A percentile compares a stretch with the other conserved stretches of the same genome.
Conservation (phyloP, 495 filamentous ascomycete species). For the Geopyxis carbonaria region DNA sequence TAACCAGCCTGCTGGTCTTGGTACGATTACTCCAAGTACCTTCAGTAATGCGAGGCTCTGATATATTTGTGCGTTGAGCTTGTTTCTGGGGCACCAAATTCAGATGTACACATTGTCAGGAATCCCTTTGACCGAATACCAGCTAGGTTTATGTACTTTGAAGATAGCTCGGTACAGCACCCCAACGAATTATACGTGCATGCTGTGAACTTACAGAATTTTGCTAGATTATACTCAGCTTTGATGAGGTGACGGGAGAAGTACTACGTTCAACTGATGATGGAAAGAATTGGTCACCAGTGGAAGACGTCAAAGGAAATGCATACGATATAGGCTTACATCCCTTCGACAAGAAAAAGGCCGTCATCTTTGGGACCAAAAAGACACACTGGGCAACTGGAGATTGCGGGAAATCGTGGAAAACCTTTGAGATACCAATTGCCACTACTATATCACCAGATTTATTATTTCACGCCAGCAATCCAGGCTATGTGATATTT, state of each 20-base stretch:
- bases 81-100: too few relatives aligned
- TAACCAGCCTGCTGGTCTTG: too few relatives aligned
- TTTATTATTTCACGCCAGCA: conserved; percentile 28
- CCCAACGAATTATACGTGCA: too few relatives aligned
- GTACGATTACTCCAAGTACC: too few relatives aligned
- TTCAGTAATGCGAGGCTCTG: too few relatives aligned
- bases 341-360: conserved; percentile 56
- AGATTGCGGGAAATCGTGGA: conserved; percentile 67
- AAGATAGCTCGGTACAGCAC: too few relatives aligned
- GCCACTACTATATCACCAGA: conserved; percentile 28
- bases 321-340: conserved; percentile 48
- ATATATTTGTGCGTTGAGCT: too few relatives aligned
- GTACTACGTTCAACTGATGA: conserved; percentile 61
- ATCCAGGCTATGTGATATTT: conserved; percentile 41
- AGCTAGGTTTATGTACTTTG: too few relatives aligned
- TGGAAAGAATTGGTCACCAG: conserved; percentile 51
- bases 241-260: conserved; percentile 25
- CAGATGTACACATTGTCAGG: too few relatives aligned
- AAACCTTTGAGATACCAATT: conserved; percentile 44
- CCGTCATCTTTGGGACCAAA: conserved; percentile 54
- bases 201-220: too few relatives aligned
- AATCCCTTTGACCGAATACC: too few relatives aligned
- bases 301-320: conserved; percentile 45
- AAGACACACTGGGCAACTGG: conserved; percentile 60
- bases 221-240: conserved; percentile 44